These are phyloP conservation scores for Cercospora janseana DNA, from an alignment of 2,329 filamentous ascomycete species.

Conservation along the genomic window DNA sequence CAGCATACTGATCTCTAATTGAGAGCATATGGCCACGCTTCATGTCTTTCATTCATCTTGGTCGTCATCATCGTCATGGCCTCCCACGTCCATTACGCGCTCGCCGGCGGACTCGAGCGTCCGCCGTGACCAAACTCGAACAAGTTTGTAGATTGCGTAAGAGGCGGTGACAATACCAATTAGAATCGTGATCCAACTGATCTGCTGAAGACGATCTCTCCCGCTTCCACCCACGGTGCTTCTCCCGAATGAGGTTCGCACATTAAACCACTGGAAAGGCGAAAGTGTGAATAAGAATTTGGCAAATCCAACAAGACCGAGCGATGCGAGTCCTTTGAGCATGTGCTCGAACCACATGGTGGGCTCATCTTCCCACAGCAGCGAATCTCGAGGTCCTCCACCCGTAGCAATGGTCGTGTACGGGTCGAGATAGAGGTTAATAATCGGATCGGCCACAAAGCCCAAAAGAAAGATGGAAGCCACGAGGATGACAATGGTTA, in stretches of 20 bases:
- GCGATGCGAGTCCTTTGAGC: conserved; percentile 81
- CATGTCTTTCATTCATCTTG: conserved; percentile 34
- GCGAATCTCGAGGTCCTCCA: conserved; percentile 33
- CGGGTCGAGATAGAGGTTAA: conserved; percentile 84
- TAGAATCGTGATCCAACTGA: conserved; percentile 75
- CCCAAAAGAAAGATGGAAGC: conserved; percentile 76
- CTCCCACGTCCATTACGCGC: conserved; percentile 77
- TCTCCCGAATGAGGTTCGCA: conserved; percentile 53
- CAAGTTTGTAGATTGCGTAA: conserved; percentile 79
- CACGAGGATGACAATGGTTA: conserved; percentile 72
- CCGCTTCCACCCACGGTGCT: conserved; percentile 56
- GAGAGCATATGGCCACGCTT: conserved; percentile 3
- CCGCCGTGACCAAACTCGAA: conserved; percentile 68
- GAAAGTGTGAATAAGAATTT: conserved; percentile 74
- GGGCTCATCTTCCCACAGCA: conserved; percentile 49
- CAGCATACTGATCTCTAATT: conserved; percentile 1
- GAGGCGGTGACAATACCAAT: conserved; percentile 80
- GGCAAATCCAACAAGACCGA: conserved; percentile 80
- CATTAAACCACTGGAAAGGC: conserved; percentile 73
- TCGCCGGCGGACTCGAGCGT: conserved; percentile 77
- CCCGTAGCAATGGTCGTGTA: conserved; percentile 41
- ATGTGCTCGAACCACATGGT: conserved; percentile 79
- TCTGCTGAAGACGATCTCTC: conserved; percentile 71
- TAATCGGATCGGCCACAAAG: conserved; percentile 88
- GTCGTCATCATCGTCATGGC: conserved; percentile 57